Evolutionary conservation across 2,329 filamentous ascomycete genomes (phyloP), one percentile per base, ranked within the genome.

Genomic region (Neopestalotiopsis sp.): DNA sequence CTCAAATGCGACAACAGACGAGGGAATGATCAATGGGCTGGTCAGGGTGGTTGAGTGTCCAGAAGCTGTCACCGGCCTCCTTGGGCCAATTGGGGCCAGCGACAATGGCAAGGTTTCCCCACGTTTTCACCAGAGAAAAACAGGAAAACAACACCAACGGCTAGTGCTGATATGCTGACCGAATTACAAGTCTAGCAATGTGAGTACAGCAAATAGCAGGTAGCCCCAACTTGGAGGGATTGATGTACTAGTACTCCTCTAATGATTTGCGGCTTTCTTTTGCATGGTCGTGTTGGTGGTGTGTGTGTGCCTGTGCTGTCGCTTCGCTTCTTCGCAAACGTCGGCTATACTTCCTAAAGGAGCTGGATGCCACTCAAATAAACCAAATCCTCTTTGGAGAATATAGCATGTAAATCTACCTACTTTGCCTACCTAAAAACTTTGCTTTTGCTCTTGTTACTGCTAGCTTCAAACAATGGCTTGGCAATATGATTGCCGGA

Each of bases 61-160:
- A 42, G 17, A 6, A 34, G 30, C 14, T 14, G n/a, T 38, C n/a
- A 20, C 59, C 28, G n/a, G 32, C n/a, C 30, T 34, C 30, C 2
- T 62, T 17, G 24, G 59, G 59, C 59, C 59, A 62, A 62, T 62
- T 4, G 9, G 30, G 20, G 17, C 5, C 34, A 52, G 12, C 17
- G 59, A 62, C 59, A 62, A 40, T 7, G 59, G 40, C 59, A 62
- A 40, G 59, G 32, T 62, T 62, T 62, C 59, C 59, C 59, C 59
- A 62, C 59, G 59, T n/a, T 62, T 61, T 62, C 9, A 10, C 20
- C 24, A 28, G 24, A 17, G 20, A 20, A 17, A 62, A 62, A 62
- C 59, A 62, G 59, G 59, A 62, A 62, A n/a, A 40, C 14, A 10
- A 38, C 30, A 34, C 57, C 17, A 34, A 56, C 6, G 30, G 57